Base-by-base conservation (phyloP, 768 basidiomycete species). In the Termitomyces sp. region DNA sequence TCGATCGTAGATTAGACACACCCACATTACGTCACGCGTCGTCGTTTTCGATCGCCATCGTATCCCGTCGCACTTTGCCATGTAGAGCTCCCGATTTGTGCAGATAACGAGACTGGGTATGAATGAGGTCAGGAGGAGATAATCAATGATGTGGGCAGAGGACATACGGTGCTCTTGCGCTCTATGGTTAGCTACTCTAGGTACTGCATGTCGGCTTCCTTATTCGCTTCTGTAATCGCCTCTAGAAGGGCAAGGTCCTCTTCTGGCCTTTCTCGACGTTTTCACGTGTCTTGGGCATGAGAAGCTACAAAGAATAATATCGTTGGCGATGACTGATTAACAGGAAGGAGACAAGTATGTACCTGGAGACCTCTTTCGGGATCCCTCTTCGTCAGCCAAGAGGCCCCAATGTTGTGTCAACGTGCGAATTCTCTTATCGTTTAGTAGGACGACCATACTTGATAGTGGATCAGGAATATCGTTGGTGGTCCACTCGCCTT, bases 131-230 rank as follows among this genome's bases (percentile, higher is more conserved):
- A 62, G 37, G 41, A 33, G 7, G 5, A 36, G 7, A 15, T 29
- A 6, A 33, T 20, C 8, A 31, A 16, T 2, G 42, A 42, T 8
- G 22, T 33, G 39, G 6, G 29, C 39, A 41, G 4, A 54, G n/a
- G 29, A 51, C 31, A 8, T 64, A 88, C 88, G 42, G 74, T 73
- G 64, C 80, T 86, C 48, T 84, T 81, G 61, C 84, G 83, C 54
- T 82, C 81, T 24, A 96, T 71, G 2, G 95, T 85, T 1, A 95
- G 73, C 69, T 92, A 84, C 66, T 96, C 94, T 4, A 97, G 75
- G 67, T 86, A 95, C 60, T 82, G 81, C 36, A 79, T 75, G 2
- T 83, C 92, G 20, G 87, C 88, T 7, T 69, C 72, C n/a, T 80
- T 68, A 66, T 81, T 83, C 16, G 83, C 80, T 13, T 77, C 73